phyloP scores from a whole-genome alignment of 257 asterid genomes.

The Fraxinus anomala region DNA sequence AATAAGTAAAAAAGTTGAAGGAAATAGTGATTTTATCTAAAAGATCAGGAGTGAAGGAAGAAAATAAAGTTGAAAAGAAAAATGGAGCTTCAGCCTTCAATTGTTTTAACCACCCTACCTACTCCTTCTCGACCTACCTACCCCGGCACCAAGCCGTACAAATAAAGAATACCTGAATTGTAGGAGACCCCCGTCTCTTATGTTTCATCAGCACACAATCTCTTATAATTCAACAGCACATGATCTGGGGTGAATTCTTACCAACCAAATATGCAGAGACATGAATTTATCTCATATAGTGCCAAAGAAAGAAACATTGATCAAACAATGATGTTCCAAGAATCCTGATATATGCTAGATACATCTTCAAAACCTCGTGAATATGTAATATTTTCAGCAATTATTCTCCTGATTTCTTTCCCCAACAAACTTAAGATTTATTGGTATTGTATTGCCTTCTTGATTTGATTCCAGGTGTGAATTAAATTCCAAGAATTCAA shows the following conservation, averaged over 20 bases:
- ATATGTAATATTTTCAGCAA: not conserved
- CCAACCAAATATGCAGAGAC: not conserved
- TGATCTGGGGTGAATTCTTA: not conserved
- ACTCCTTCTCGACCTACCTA: too few relatives aligned
- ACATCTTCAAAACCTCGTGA: not conserved
- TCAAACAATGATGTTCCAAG: not conserved
- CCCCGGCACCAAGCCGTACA: too few relatives aligned
- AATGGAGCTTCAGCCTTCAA: too few relatives aligned
- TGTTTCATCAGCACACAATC: not conserved
- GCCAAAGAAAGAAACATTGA: not conserved
- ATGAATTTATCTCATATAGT: not conserved
- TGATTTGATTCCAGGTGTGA: conserved; percentile 23
- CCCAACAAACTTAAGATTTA: not conserved
- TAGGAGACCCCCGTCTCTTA: not conserved
- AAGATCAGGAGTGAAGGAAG: too few relatives aligned
- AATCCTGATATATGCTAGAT: not conserved
- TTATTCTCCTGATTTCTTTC: not conserved
- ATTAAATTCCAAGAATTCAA: not conserved
- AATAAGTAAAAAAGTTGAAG: not conserved
- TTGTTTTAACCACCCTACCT: too few relatives aligned
- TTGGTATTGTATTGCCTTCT: not conserved
- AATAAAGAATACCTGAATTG: too few relatives aligned
- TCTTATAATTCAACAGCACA: not conserved
- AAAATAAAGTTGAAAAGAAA: too few relatives aligned
- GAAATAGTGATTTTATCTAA: too few relatives aligned